Conservation (phyloP, 306 rosid species). For the Lathyrus sativus region DNA sequence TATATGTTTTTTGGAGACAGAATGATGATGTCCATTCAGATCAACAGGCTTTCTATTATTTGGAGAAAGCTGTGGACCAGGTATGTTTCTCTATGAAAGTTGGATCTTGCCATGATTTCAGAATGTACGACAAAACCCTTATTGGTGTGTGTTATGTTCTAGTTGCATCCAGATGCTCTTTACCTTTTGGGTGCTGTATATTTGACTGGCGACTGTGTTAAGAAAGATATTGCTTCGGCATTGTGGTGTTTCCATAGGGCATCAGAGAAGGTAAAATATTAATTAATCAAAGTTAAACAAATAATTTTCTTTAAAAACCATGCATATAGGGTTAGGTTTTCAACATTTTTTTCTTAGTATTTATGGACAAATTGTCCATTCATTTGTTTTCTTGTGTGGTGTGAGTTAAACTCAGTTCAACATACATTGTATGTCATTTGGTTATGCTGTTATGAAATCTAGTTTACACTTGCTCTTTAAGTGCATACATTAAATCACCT, state of each 20-base stretch:
- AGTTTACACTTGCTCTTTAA: too few relatives aligned
- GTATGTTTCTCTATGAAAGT: conserved; percentile 48
- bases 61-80: conserved; percentile 96
- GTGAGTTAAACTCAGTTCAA: conserved; percentile 23
- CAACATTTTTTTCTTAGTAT: conserved; percentile 1
- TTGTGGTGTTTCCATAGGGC: conserved; percentile 95
- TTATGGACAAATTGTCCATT: conserved; percentile 1
- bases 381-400: conserved; percentile 1
- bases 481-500: too few relatives aligned
- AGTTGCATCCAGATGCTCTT: conserved; percentile 97
- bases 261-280: conserved; percentile 71
- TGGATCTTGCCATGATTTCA: conserved; percentile 29
- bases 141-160: conserved; percentile 42
- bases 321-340: not conserved
- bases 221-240: conserved; percentile 74
- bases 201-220: conserved; percentile 85
- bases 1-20: conserved; percentile 38
- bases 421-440: conserved; percentile 14
- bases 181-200: conserved; percentile 89
- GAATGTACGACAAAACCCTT: conserved; percentile 45
- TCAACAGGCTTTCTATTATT: conserved; percentile 88
- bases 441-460: conserved; percentile 7
- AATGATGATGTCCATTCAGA: conserved; percentile 80
- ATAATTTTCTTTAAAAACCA: not conserved
- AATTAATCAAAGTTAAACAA: conserved; percentile 29